Evolutionary conservation across 2,329 filamentous ascomycete species (phyloP).

Genomic region (Pseudocercospora musae): DNA sequence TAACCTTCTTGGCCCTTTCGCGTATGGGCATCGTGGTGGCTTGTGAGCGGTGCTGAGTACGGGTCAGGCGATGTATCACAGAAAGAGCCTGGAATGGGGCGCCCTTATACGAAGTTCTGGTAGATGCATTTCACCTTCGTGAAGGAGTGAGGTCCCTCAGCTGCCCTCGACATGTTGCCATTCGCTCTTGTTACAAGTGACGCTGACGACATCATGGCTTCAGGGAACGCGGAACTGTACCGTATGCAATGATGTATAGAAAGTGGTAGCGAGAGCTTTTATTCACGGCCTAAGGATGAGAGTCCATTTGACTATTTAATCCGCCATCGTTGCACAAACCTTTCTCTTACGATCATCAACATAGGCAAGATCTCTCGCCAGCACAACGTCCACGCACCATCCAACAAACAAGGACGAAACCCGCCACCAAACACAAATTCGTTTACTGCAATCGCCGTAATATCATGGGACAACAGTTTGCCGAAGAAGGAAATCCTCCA

Average conservation of each 20-base stretch:
- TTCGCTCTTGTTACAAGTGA: not conserved
- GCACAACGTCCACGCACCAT: not conserved
- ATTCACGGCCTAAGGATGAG: not conserved
- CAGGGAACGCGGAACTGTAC: not conserved
- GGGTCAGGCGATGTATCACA: not conserved
- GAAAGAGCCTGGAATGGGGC: not conserved
- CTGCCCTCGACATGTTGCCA: not conserved
- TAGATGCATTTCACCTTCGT: not conserved
- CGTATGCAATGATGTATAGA: not conserved
- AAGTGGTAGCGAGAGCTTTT: not conserved
- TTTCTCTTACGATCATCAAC: not conserved
- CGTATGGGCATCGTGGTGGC: not conserved
- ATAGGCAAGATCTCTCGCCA: not conserved
- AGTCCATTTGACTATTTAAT: not conserved
- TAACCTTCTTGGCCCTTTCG: not conserved
- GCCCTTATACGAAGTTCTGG: not conserved
- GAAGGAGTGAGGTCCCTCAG: not conserved
- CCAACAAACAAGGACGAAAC: not conserved
- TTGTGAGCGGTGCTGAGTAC: not conserved
- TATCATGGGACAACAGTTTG: not conserved
- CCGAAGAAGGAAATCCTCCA: not conserved
- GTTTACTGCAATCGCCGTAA: not conserved
- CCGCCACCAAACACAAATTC: not conserved
- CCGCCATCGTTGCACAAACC: not conserved
- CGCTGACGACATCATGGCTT: not conserved